Base-by-base conservation (phyloP, 495 filamentous ascomycete species). In the Penicillium roqueforti region DNA sequence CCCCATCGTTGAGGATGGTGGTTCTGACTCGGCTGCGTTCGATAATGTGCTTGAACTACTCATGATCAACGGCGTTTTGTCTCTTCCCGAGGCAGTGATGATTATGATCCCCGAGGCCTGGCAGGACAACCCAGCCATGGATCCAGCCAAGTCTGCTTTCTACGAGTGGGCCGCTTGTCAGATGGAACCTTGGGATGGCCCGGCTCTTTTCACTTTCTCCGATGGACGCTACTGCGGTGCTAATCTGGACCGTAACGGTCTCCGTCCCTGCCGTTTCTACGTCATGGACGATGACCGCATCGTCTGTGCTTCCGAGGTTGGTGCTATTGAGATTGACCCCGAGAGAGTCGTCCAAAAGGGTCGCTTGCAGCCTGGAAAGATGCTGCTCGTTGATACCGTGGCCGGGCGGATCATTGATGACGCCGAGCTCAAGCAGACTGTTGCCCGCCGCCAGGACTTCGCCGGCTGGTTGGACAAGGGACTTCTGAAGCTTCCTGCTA, bases 151-250 rank as follows among this genome's bases (percentile, higher is more conserved):
- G 76, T 89, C 92, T 26, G 92, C 93, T 36, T 99, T 97, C 75
- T 99, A 99, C 73, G 93, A 99, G 70, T 99, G 93, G 93, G 93
- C 93, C 56, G 92, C 91, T 40, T 99, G 93, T 73, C 87, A 96
- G 79, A 99, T 99, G 93, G 93, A 99, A 76, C 92, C 93, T 25
- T 99, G 93, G 93, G 93, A 99, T 72, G 93, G 93, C 8, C 93
- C 93, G 14, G 93, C 93, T 54, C 82, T 99, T 22, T 99, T 99
- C 77, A 97, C 92, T 3, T 99, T 99, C 71, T 88, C 95, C 25
- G 93, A 99, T 71, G 93, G 93, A 47, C 84, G 93, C 56, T 99
- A 95, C 77, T 99, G 93, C 62, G 93, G 93, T 79, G 93, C 93
- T 47, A 97, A 96, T 65, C 81, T 99, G n/a, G 93, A 99, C 76